These are phyloP conservation scores for Diaporthe vexans DNA, from an alignment of 2,329 filamentous ascomycete species.

Conservation along the genomic window DNA sequence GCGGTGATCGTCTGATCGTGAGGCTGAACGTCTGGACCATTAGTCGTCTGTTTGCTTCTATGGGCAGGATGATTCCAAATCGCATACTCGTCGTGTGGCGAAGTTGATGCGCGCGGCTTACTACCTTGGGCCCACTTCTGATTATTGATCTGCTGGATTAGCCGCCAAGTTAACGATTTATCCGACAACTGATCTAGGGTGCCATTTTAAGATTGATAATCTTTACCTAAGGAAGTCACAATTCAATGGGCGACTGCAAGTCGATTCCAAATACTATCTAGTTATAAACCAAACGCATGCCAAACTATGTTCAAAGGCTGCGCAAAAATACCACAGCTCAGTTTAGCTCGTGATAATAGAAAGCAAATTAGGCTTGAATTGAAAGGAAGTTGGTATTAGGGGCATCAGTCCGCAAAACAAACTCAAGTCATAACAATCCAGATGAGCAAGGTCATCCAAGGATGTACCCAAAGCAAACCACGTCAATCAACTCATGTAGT, in stretches of 20 bases:
- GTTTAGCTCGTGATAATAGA: neutral
- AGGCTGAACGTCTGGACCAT: neutral
- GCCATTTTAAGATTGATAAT: too few relatives aligned
- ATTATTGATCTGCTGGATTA: neutral
- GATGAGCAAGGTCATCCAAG: neutral
- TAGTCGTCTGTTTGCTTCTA: neutral
- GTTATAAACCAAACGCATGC: neutral
- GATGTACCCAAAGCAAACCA: neutral
- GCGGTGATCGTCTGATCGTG: neutral
- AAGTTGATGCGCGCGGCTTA: neutral
- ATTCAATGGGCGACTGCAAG: neutral
- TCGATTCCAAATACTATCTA: neutral
- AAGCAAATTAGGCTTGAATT: too few relatives aligned
- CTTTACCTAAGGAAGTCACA: too few relatives aligned
- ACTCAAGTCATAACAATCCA: neutral
- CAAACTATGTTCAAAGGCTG: neutral
- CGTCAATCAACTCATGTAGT: neutral
- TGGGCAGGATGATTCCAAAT: conserved; percentile 15
- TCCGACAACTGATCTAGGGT: too few relatives aligned
- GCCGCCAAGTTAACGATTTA: too few relatives aligned
- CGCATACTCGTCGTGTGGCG: neutral
- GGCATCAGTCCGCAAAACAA: too few relatives aligned
- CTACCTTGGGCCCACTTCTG: too few relatives aligned
- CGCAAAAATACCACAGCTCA: neutral
- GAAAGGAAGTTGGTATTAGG: neutral